Evolutionary conservation across 805 yeast species (phyloP), one percentile per base, ranked within the genome.

Genomic region (Dipodascopsis uninucleata): DNA sequence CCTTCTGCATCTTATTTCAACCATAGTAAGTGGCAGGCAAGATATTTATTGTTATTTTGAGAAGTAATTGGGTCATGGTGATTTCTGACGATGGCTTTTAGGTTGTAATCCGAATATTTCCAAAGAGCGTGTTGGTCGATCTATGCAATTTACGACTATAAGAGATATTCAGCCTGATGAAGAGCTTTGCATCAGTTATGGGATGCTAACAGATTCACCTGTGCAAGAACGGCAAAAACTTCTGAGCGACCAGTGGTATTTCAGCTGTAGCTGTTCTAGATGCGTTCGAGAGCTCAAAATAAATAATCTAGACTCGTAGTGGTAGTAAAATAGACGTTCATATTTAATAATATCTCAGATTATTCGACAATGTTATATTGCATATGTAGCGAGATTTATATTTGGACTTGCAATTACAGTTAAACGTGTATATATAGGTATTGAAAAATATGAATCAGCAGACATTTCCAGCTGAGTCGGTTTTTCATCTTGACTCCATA

Each of bases 1-100:
- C 83, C 85, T 0, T 71, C 74, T 23, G 85, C 81, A 0, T 81
- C 86, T 2, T 80, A 68, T 54, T 81, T 81, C 69, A 81, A 81
- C 57, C 86, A 81, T 59, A 76, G 54, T 49, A 34, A 17, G 55
- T 37, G n/a, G n/a, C n/a, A n/a, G n/a, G n/a, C n/a, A n/a, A n/a
- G n/a, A n/a, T n/a, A 36, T 26, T n/a, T 24, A 9, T n/a, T 24
- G 33, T 29, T 18, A 21, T n/a, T 10, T 20, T 41, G 8, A 17
- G 21, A 14, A 8, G 12, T 10, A 37, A 5, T 36, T 8, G 40
- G 44, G 12, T 14, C 16, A 9, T 20, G 41, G n/a, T 7, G 21
- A 9, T 38, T 17, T n/a, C 12, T 14, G 18, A 43, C 28, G 25
- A 17, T 36, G 41, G 7, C 6, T 39, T n/a, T 17, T 21, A 49